Percentiles rank a stretch among this genome's conserved stretches.
Evolutionary conservation across 2,329 filamentous ascomycete species (phyloP).

Genomic region (Claviceps purpurea): DNA sequence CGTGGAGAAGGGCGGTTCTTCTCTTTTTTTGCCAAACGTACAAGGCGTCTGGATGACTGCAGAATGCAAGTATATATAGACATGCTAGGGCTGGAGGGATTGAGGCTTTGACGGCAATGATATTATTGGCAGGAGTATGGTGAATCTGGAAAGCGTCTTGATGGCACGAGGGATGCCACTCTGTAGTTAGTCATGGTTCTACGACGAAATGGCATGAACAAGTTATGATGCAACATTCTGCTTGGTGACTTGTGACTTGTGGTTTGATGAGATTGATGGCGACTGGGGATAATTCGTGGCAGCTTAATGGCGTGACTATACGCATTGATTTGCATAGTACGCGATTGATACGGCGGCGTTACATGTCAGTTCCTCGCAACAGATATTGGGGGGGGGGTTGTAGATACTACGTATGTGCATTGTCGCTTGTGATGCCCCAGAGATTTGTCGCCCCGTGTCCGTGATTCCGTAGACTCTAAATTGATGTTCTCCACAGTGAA

Average conservation of each 20-base stretch:
- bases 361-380: too few species aligned
- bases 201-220: conserved; percentile 19
- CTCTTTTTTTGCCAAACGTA: conserved; percentile 7
- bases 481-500: too few species aligned
- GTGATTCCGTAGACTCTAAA: too few species aligned
- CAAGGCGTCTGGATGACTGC: conserved; percentile 4
- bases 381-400: too few species aligned
- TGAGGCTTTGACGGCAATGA: conserved; percentile 4
- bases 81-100: conserved; percentile 1
- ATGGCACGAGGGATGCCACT: conserved; percentile 10
- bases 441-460: too few species aligned
- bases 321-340: too few species aligned
- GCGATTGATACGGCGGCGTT: too few species aligned
- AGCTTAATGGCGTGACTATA: too few species aligned
- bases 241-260: background rate
- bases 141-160: conserved; percentile 11
- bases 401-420: too few species aligned
- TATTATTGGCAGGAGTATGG: conserved; percentile 9
- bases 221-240: conserved; percentile 10
- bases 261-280: too few species aligned
- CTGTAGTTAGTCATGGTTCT: conserved; percentile 16
- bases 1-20: background rate
- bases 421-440: too few species aligned
- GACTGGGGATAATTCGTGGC: too few species aligned
- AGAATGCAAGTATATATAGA: conserved; percentile 13